phyloP scores from a whole-genome alignment of 2,329 filamentous ascomycete genomes.

The Penicillium sp. region DNA sequence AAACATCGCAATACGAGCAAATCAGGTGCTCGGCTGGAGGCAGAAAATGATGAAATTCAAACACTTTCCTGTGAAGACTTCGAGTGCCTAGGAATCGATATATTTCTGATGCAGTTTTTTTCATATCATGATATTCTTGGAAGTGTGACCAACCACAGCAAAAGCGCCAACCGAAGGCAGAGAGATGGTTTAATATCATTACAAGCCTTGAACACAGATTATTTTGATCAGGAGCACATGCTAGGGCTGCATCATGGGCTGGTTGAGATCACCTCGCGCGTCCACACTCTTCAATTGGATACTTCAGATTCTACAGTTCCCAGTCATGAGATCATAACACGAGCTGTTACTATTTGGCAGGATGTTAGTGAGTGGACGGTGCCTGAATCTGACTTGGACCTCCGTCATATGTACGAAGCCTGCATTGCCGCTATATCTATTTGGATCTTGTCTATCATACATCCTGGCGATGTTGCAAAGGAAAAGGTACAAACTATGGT shows the following conservation, averaged over 20 bases:
- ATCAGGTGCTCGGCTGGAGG: not conserved
- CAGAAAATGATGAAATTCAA: not conserved
- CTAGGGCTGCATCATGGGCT: not conserved
- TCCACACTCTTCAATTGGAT: not conserved
- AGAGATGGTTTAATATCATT: not conserved
- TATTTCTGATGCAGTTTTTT: not conserved
- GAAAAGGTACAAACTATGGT: not conserved
- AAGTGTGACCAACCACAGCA: not conserved
- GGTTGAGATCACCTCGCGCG: not conserved
- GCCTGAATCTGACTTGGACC: not conserved
- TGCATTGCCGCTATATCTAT: not conserved
- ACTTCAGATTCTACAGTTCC: not conserved
- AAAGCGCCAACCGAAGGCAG: not conserved
- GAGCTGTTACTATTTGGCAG: not conserved
- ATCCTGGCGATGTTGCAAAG: not conserved
- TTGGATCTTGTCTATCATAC: not conserved
- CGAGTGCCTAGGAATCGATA: not conserved
- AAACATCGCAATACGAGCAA: not conserved
- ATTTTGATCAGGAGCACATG: not conserved
- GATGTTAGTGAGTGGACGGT: not conserved
- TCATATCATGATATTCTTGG: not conserved
- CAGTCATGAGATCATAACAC: not conserved
- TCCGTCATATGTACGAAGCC: not conserved
- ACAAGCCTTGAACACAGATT: not conserved
- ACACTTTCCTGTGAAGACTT: not conserved